These are phyloP conservation scores for Russula compacta DNA, from an alignment of 768 basidiomycete species.

Conservation along the genomic window DNA sequence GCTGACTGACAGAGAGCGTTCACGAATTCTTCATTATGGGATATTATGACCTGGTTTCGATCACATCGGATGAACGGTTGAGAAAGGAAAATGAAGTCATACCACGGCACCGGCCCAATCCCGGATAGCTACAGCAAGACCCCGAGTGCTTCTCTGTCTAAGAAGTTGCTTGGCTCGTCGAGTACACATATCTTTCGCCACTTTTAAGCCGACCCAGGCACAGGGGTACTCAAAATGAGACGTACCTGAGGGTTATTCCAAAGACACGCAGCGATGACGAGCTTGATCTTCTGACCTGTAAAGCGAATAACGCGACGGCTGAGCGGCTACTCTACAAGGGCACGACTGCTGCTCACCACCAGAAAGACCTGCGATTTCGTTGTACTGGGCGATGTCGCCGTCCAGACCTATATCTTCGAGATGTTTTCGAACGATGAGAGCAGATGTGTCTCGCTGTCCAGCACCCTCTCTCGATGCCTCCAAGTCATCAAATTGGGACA, in stretches of 20 bases:
- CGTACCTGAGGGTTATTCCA: constrained; percentile 91
- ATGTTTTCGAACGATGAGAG: constrained; percentile 78
- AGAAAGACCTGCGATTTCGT: constrained; percentile 88
- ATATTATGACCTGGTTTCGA: constrained; percentile 73
- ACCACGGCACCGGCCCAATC: constrained; percentile 92
- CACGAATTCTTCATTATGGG: constrained; percentile 89
- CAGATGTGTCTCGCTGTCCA: constrained; percentile 78
- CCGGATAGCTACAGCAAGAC: constrained; percentile 87
- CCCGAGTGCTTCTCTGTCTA: constrained; percentile 95
- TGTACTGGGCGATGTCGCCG: constrained; percentile 97
- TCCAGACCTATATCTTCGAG: constrained; percentile 93
- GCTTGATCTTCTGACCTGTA: constrained; percentile 90
- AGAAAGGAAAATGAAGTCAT: constrained; percentile 25
- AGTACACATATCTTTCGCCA: constrained; percentile 54
- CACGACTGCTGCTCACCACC: constrained; percentile 49
- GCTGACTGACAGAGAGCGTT: constrained; percentile 67
- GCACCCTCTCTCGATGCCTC: constrained; percentile 95
- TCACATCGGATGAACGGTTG: constrained; percentile 18
- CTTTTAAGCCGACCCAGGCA: constrained; percentile 12
- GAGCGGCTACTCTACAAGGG: neutral
- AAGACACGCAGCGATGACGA: constrained; percentile 87
- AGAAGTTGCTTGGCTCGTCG: constrained; percentile 93
- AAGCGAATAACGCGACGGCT: constrained; percentile 12
- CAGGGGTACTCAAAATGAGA: neutral
- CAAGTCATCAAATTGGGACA: constrained; percentile 93